These are phyloP conservation scores for Phoenix roebelenii DNA, from an alignment of 176 grass and related monocot species.

Conservation along the genomic window DNA sequence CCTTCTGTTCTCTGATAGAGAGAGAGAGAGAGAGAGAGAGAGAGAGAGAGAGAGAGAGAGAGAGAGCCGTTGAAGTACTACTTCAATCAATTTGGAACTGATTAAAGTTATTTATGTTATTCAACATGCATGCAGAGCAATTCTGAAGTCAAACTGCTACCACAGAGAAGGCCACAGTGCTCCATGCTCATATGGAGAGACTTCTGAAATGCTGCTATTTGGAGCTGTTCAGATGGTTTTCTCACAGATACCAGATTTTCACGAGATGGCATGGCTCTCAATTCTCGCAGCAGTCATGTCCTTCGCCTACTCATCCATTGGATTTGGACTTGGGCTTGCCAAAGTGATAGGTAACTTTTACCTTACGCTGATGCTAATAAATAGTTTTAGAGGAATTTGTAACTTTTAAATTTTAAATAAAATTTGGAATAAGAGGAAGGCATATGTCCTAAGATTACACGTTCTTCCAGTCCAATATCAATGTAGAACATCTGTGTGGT, in stretches of 20 bases:
- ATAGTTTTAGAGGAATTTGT: no score
- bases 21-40: no score
- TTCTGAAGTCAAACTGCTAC: slow-evolving; percentile 55
- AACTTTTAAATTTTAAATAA: no score
- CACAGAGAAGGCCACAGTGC: slow-evolving; percentile 48
- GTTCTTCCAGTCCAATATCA: no score
- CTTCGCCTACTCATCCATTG: slow-evolving; percentile 66
- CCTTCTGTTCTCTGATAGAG: no score
- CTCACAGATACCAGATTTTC: slow-evolving; percentile 64
- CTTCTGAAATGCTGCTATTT: slow-evolving; percentile 57
- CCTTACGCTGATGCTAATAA: no score
- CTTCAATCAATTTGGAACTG: not conserved
- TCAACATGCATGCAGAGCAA: slow-evolving; percentile 33
- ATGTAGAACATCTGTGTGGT: no score
- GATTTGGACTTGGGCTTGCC: slow-evolving; percentile 41
- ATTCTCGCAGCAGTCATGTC: slow-evolving; percentile 62
- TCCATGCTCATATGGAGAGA: slow-evolving; percentile 38
- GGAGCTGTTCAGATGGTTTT: slow-evolving; percentile 49
- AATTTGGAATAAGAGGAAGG: no score
- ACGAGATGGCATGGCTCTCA: slow-evolving; percentile 83
- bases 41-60: no score
- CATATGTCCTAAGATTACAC: no score
- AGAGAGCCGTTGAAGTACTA: not conserved
- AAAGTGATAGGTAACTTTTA: slow-evolving; percentile 43
- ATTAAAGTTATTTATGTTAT: not conserved